A percentile compares a stretch with the other conserved stretches of the same genome.
These are phyloP conservation scores for Sarocladium strictum DNA, from an alignment of 2,329 filamentous ascomycete genomes.

Conservation along the genomic window DNA sequence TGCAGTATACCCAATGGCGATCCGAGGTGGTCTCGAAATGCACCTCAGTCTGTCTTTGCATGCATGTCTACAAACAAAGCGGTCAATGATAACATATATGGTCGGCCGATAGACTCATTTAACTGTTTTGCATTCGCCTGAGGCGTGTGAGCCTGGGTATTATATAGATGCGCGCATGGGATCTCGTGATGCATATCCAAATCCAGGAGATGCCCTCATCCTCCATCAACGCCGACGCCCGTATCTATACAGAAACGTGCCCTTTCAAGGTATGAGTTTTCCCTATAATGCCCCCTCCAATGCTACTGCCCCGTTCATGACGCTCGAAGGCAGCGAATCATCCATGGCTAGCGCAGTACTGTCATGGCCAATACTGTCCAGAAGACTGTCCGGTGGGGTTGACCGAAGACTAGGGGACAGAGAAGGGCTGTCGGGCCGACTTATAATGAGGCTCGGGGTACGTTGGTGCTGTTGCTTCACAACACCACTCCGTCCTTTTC, in stretches of 20 bases:
- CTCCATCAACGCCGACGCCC: neutral
- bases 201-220: no score
- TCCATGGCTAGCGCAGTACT: neutral
- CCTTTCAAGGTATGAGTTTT: conserved; percentile 19
- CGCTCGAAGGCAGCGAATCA: conserved; percentile 1
- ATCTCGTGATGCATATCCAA: no score
- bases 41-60: no score
- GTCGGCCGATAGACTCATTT: no score
- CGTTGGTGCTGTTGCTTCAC: conserved; percentile 1
- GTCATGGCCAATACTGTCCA: conserved; percentile 1
- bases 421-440: conserved; percentile 7
- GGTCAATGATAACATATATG: no score
- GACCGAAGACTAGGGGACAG: neutral
- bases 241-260: neutral
- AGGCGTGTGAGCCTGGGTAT: neutral
- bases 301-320: neutral
- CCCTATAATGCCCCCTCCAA: neutral
- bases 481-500: conserved; percentile 5
- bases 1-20: no score
- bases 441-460: conserved; percentile 2
- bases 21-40: no score
- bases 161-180: no score
- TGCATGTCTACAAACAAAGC: no score
- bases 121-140: neutral
- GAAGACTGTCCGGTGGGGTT: conserved; percentile 5